Evolutionary conservation across 116 monocot genomes (phyloP).

Genomic region (Thalassia testudinum): DNA sequence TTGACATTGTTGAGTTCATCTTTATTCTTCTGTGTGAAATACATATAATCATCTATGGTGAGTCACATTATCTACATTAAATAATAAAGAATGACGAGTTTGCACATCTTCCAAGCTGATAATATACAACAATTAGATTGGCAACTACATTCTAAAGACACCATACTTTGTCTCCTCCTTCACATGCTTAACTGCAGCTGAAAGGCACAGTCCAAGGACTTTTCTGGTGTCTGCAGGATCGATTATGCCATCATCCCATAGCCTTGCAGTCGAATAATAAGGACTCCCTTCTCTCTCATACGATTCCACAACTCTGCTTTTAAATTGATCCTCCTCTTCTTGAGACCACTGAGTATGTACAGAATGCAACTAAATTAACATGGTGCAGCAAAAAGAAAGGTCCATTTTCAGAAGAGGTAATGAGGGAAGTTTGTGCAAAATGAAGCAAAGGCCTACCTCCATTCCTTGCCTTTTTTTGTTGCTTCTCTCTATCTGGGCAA

Average conservation of each 20-base stretch:
- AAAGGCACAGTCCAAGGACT: conserved; percentile 67
- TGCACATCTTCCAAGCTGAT: not conserved
- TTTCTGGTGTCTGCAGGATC: conserved; percentile 88
- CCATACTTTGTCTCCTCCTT: conserved; percentile 75
- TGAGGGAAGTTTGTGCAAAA: not conserved
- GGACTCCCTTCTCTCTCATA: conserved; percentile 95
- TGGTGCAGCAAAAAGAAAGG: not conserved
- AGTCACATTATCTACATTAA: no score
- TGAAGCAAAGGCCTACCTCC: conserved; percentile 26
- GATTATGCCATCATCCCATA: conserved; percentile 97
- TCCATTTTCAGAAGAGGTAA: not conserved
- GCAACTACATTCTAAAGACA: conserved; percentile 81
- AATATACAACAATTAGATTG: not conserved
- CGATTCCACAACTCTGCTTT: conserved; percentile 57
- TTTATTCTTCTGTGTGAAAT: no score
- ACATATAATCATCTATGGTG: no score
- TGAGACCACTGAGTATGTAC: conserved; percentile 44
- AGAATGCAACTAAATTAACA: no score
- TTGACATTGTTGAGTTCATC: no score
- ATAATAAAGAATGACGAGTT: not conserved
- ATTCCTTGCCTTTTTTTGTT: conserved; percentile 73
- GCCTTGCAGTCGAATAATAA: conserved; percentile 90
- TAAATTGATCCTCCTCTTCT: conserved; percentile 77
- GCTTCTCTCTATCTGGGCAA: conserved; percentile 84
- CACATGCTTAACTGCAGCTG: conserved; percentile 35